Evolutionary conservation across 208 protist species (phyloP).

Genomic region (Trypanosoma melophagium): DNA sequence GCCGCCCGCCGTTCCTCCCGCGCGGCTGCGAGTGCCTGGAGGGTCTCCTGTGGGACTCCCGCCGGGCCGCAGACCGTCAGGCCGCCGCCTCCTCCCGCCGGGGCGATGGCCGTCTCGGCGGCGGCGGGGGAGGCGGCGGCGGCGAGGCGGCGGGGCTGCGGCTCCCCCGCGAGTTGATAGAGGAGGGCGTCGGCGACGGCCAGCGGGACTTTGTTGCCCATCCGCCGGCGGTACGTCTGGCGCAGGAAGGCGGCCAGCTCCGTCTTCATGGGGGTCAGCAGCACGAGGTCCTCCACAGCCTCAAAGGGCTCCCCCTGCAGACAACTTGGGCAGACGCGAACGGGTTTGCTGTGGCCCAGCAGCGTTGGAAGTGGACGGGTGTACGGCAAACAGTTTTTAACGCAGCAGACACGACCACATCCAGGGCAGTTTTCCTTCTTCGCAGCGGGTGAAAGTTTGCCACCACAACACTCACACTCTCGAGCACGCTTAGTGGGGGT

Average conservation of each 20-base stretch:
- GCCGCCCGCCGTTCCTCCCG: conserved; percentile 51
- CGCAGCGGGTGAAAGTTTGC: conserved; percentile 34
- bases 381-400: conserved; percentile 51
- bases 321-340: conserved; percentile 57
- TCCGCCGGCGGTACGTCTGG: conserved; percentile 54
- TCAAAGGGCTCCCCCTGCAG: conserved; percentile 57
- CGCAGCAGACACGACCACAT: conserved; percentile 66
- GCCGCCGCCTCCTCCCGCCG: background rate
- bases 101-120: conserved; percentile 21
- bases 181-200: conserved; percentile 24
- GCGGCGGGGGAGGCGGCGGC: conserved; percentile 1
- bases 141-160: conserved; percentile 8
- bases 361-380: conserved; percentile 60
- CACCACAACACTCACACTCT: conserved; percentile 30
- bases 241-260: conserved; percentile 64
- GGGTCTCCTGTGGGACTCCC: conserved; percentile 45
- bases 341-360: conserved; percentile 21
- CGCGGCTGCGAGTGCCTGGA: conserved; percentile 45
- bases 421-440: conserved; percentile 67
- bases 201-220: conserved; percentile 61
- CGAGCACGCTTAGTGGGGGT: conserved; percentile 2
- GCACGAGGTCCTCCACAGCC: conserved; percentile 66
- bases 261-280: conserved; percentile 60
- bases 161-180: conserved; percentile 29
- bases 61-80: conserved; percentile 31